A percentile compares a stretch with the other conserved stretches of the same genome.
Conservation (phyloP, 208 protist species). For the Trichomonas gallinae region DNA sequence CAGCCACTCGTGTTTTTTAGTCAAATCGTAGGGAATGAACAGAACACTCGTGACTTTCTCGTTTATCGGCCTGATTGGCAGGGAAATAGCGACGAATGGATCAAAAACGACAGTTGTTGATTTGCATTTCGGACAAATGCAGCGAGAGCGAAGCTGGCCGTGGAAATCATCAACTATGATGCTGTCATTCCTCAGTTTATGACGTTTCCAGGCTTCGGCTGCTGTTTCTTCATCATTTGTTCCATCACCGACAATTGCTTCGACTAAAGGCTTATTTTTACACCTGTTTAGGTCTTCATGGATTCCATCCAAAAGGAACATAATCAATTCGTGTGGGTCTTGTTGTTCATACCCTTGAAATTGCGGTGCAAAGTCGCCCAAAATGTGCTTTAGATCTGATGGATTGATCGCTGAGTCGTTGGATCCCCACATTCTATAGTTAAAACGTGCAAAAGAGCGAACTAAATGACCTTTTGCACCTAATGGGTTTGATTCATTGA, state of each 20-base stretch:
- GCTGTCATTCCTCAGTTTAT: neutral
- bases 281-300: conserved; percentile 64
- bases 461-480: neutral
- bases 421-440: neutral
- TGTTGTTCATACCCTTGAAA: conserved; percentile 30
- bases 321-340: conserved; percentile 43
- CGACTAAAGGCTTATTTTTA: neutral
- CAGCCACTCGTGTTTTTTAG: neutral
- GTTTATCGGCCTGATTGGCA: neutral
- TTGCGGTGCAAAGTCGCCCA: conserved; percentile 30
- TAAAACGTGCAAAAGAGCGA: neutral
- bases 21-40: neutral
- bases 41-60: neutral
- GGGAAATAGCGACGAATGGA: neutral
- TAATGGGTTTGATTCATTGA: neutral
- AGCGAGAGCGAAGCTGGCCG: neutral
- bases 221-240: neutral
- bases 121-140: conserved; percentile 12
- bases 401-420: conserved; percentile 15
- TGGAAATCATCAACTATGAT: neutral
- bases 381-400: conserved; percentile 33
- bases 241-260: neutral
- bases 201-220: neutral
- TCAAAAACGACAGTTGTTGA: conserved; percentile 10
- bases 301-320: conserved; percentile 63